These are phyloP conservation scores for Saccharomyces hybrid DNA, from an alignment of 1,139 yeast species.

Conservation along the genomic window DNA sequence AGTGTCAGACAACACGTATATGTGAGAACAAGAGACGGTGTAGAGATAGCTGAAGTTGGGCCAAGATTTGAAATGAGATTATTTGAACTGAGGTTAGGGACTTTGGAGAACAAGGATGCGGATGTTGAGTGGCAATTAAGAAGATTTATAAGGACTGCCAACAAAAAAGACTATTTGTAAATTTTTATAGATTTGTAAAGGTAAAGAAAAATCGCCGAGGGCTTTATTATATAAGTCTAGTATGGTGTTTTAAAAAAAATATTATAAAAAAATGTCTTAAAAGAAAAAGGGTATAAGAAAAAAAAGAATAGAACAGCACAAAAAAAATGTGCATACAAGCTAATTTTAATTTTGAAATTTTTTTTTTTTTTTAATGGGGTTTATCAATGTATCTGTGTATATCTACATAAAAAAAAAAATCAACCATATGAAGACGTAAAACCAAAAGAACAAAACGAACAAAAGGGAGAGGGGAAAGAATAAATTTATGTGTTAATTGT, in stretches of 20 bases:
- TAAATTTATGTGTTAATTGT: neutral
- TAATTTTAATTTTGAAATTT: neutral
- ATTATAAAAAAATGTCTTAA: neutral
- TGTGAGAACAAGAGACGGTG: constrained; percentile 79
- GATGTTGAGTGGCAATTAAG: constrained; percentile 95
- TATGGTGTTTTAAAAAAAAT: neutral
- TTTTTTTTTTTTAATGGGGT: neutral
- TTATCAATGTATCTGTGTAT: neutral
- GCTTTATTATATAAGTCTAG: neutral
- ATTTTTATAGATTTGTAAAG: neutral
- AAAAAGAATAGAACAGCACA: neutral
- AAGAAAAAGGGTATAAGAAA: neutral
- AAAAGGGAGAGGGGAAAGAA: neutral
- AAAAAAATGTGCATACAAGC: too few relatives aligned
- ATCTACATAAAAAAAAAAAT: neutral
- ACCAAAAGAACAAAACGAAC: neutral
- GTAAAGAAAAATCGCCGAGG: neutral
- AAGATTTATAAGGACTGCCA: constrained; percentile 90
- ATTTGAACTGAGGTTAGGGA: constrained; percentile 81
- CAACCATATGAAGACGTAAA: neutral
- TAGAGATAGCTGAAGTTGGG: constrained; percentile 92
- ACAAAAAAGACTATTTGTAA: constrained; percentile 76
- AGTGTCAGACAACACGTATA: constrained; percentile 93
- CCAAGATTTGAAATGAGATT: constrained; percentile 97
- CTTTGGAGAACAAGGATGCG: constrained; percentile 93